These are phyloP conservation scores for Heterobasidion annosum DNA, from an alignment of 1,284 basidiomycete species.

Conservation along the genomic window DNA sequence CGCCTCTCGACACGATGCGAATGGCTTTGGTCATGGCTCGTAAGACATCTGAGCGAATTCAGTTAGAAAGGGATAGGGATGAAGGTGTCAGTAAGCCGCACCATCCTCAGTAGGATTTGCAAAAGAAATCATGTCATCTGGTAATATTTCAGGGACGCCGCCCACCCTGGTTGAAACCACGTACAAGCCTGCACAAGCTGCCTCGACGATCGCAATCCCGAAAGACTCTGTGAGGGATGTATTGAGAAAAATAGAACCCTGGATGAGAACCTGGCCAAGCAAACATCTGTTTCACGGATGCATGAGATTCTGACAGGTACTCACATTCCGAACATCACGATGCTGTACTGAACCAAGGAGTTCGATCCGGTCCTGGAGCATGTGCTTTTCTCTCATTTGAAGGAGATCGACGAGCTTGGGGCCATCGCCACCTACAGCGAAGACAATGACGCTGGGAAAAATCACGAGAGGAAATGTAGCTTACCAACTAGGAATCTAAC, in stretches of 20 bases:
- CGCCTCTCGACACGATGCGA: slow-evolving; percentile 52
- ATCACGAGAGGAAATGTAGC: slow-evolving; percentile 13
- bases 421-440: slow-evolving; percentile 78
- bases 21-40: slow-evolving; percentile 81
- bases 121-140: slow-evolving; percentile 90
- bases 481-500: slow-evolving; percentile 84
- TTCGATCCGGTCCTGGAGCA: slow-evolving; percentile 86
- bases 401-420: slow-evolving; percentile 93
- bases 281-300: neutral
- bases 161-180: slow-evolving; percentile 94
- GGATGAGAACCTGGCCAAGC: slow-evolving; percentile 59
- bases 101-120: slow-evolving; percentile 83
- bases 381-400: slow-evolving; percentile 90
- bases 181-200: slow-evolving; percentile 90
- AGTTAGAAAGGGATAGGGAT: neutral
- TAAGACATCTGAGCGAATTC: slow-evolving; percentile 62
- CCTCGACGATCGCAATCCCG: slow-evolving; percentile 94
- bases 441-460: neutral
- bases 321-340: slow-evolving; percentile 74
- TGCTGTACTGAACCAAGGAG: slow-evolving; percentile 80
- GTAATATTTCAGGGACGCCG: slow-evolving; percentile 93
- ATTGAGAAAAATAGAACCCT: slow-evolving; percentile 90
- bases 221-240: slow-evolving; percentile 96
- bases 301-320: slow-evolving; percentile 15
- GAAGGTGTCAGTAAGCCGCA: slow-evolving; percentile 14